Evolutionary conservation across 2,329 filamentous ascomycete species (phyloP), one percentile per base, ranked within the genome.

Genomic region (Penicillium expansum): DNA sequence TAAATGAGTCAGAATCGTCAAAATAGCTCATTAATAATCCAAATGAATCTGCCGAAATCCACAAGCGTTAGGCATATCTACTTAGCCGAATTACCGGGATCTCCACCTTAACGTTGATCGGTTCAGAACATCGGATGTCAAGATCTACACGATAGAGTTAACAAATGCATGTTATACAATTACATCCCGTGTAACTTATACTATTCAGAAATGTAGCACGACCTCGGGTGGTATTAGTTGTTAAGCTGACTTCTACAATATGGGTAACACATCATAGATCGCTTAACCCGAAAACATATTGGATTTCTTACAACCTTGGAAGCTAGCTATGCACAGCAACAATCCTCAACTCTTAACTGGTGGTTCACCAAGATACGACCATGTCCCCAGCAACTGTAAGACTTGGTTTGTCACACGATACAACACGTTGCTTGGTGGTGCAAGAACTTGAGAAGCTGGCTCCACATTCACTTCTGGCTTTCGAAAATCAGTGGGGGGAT

Each of bases 71-170:
- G 2, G 48, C 30, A 13, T 18, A 42, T 55, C 58, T n/a, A n/a
- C n/a, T n/a, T 61, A 62, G 52, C 61, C 61, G 61, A 56, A 37
- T 57, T 52, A 52, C 59, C 56, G 56, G 38, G 14, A 52, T 47
- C 41, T 54, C 54, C 56, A 55, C 22, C 52, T n/a, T 14, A 4
- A 38, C 18, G 37, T 18, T 18, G 38, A 39, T 58, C 54, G 54
- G 59, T 18, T 52, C 20, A 35, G 54, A 42, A 44, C 13, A 39
- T 53, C 56, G 60, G 60, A 55, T 54, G n/a, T 35, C 37, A 35
- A 38, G 32, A 53, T 55, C 44, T 54, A 6, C 24, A 3, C 3
- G 5, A 8, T 35, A 14, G 5, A 13, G 27, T 2, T 16, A 22
- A 18, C 4, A 14, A 6, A 30, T 11, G n/a, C 47, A 30, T 39